Conservation (phyloP, 208 protist species). For the Trichomonas gallinae region DNA sequence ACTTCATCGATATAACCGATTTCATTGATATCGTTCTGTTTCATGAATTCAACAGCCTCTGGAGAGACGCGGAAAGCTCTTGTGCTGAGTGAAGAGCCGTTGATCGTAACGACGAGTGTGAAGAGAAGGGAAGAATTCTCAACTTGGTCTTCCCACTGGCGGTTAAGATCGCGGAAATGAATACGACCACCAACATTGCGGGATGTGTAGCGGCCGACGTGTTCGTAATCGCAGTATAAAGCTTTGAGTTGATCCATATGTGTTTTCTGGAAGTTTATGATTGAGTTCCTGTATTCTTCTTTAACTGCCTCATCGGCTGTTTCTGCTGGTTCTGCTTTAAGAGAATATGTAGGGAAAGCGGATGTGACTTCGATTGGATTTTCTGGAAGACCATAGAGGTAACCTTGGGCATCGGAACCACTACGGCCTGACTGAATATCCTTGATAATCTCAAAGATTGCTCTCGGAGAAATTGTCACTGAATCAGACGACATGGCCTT, state of each 20-base stretch:
- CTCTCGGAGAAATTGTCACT: background rate
- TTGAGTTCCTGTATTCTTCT: background rate
- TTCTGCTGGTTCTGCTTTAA: background rate
- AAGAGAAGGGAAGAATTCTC: background rate
- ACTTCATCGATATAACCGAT: background rate
- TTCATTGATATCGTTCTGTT: background rate
- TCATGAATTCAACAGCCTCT: background rate
- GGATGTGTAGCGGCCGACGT: conserved; percentile 2
- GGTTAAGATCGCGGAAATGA: background rate
- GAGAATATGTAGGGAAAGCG: background rate
- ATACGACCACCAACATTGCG: background rate
- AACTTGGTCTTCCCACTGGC: background rate
- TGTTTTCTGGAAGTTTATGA: background rate
- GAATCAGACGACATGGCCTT: background rate
- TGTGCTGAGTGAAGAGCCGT: background rate
- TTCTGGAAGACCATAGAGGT: background rate
- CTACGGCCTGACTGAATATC: background rate
- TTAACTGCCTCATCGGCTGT: background rate
- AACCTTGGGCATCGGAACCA: background rate
- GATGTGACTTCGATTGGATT: conserved; percentile 16
- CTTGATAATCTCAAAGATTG: conserved; percentile 13
- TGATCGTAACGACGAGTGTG: background rate
- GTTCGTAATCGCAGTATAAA: conserved; percentile 2
- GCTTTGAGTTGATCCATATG: background rate
- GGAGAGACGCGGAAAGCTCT: background rate